Conservation (phyloP, 2,329 filamentous ascomycete species). For the Lizonia empirigonia region DNA sequence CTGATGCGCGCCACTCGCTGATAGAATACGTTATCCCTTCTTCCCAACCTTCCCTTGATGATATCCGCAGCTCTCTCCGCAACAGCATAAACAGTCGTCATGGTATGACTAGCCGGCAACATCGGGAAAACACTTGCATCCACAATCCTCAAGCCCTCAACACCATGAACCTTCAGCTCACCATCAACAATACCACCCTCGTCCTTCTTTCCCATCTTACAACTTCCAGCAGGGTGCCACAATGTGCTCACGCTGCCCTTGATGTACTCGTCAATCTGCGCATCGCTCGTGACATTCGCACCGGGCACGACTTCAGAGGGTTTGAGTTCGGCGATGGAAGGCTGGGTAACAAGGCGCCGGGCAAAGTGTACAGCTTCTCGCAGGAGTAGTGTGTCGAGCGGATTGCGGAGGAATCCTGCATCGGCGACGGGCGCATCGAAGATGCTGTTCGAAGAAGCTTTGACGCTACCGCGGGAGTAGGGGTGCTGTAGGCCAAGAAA, state of each 20-base stretch:
- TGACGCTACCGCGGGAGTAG: constrained; percentile 33
- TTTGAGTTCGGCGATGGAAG: constrained; percentile 22
- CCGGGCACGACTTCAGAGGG: constrained; percentile 31
- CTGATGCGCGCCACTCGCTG: too few relatives aligned
- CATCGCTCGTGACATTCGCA: constrained; percentile 25
- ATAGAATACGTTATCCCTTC: too few relatives aligned
- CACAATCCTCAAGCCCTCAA: constrained; percentile 26
- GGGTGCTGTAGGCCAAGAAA: constrained; percentile 31
- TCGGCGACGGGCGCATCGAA: constrained; percentile 35
- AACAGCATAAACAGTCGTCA: constrained; percentile 29
- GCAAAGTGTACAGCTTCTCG: constrained; percentile 31
- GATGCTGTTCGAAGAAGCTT: constrained; percentile 24
- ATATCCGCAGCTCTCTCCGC: constrained; percentile 27
- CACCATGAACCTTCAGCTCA: constrained; percentile 34
- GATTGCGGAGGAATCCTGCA: constrained; percentile 31
- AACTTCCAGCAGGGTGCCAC: constrained; percentile 36
- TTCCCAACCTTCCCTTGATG: not conserved
- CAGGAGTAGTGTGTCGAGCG: constrained; percentile 27
- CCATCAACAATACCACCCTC: constrained; percentile 37
- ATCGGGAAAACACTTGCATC: constrained; percentile 29
- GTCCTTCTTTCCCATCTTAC: constrained; percentile 34
- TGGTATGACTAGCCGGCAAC: constrained; percentile 25
- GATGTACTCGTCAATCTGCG: constrained; percentile 25
- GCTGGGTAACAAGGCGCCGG: constrained; percentile 18
- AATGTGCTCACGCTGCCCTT: constrained; percentile 21